Base-by-base conservation (phyloP, 1,284 basidiomycete species). In the Papiliotrema nemorosa region DNA sequence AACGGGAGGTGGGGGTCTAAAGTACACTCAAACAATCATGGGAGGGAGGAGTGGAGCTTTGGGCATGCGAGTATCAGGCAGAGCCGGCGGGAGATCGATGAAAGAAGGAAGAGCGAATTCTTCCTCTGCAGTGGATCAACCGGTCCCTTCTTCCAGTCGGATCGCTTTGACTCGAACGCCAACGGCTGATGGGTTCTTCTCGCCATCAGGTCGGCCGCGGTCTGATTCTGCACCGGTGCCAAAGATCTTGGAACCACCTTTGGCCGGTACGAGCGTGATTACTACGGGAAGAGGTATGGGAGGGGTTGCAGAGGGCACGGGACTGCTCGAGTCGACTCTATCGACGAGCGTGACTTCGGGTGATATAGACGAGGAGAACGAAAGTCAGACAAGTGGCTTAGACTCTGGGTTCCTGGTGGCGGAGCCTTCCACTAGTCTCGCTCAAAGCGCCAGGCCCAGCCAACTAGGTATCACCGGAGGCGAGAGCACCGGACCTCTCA, bases 21-120 rank as follows among this genome's bases (percentile, higher is more conserved):
- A 85, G 62, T 86, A 92, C 67, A 87, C 86, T 4, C 83, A 86
- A 62, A 94, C 90, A 0, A 93, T 94, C 63, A 84, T 91, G 79
- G 86, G 82, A 14, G 78, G 71, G 2, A 69, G 79, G 27, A 77
- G 78, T 0, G 84, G 84, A 3, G 84, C 79, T 0, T 71, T 83
- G 1, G 87, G 88, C 0, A 80, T 88, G 74, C 79, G 86, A 21
- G 84, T 88, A 5, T 54, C 61, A 5, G 69, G 67, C 1, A 40
- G 66, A 18, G 34, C 44, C 18, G 56, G 49, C 13, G 21, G 24
- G 33, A 44, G 41, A n/a, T 38, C 45, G 37, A 40, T 35, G 47
- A 47, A 39, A 44, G 52, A 44, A 46, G 47, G 36, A 5, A 42
- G 63, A 20, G 54, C 64, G 7, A 62, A 68, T 36, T 63, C 60